Evolutionary conservation across 495 filamentous ascomycete genomes (phyloP), one percentile per base, ranked within the genome.

Genomic region (Neurospora africana): DNA sequence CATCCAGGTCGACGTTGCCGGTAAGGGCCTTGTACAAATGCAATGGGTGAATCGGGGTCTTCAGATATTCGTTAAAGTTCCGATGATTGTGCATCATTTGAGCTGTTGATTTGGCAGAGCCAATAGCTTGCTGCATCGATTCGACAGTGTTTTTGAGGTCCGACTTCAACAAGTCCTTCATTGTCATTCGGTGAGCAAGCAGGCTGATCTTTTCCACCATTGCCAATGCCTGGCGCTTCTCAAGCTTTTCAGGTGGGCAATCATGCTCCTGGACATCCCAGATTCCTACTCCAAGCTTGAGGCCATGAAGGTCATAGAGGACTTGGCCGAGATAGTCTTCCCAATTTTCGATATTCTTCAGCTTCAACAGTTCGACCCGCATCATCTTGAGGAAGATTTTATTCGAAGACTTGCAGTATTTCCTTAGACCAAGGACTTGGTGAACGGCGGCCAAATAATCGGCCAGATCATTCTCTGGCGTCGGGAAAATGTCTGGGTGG

Each of bases 161-260:
- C 6, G 91, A 92, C 79, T 96, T 98, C 9, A 92, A 87, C 36
- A 99, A 79, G 76, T 98, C 96, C 72, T 93, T 96, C 84, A 96
- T 92, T 71, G 91, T 91, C 84, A 97, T 90, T 70, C 91, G 89
- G 71, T 89, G 89, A 0, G 93, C 92, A 65, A 97, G 89, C 37
- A 87, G 81, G 74, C 96, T 88, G 35, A 98, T 88, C 76, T 93
- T 90, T 71, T 95, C 91, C 23, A 97, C 88, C 70, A 98, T 87
- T 71, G 90, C 86, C 70, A 93, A 82, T 0, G 93, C 93, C 69
- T 91, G 93, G 6, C 86, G 83, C 69, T 88, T 89, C 76, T 95
- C 91, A 19, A 98, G 85, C 69, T 89, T 87, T 73, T 97, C 93
- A 1, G 89, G 77, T 13, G 87, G 83, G 76, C 92, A 93, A 23